Conservation (phyloP, 2,329 filamentous ascomycete genomes). For the Fusarium transvaalense region DNA sequence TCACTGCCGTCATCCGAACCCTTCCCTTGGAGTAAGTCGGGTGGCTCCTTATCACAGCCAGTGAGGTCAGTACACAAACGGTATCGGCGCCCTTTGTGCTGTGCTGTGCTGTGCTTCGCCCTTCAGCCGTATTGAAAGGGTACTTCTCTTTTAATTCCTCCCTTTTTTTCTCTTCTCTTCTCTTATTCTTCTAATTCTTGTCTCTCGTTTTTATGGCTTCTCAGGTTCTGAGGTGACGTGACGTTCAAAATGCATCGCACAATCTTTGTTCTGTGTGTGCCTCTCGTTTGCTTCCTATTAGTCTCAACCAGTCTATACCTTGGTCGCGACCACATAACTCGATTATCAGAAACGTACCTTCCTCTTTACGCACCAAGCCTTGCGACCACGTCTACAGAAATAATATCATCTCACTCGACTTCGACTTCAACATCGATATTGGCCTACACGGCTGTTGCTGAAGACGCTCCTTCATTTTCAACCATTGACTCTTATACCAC, state of each 20-base stretch:
- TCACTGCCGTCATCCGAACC: slow-evolving; percentile 27
- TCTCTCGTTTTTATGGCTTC: background rate
- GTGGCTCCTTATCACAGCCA: background rate
- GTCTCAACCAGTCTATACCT: slow-evolving; percentile 37
- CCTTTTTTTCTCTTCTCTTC: background rate
- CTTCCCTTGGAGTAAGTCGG: slow-evolving; percentile 18
- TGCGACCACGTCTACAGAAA: slow-evolving; percentile 6
- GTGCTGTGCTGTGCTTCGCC: slow-evolving; percentile 23
- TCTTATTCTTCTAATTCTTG: background rate
- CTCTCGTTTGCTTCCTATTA: slow-evolving; percentile 38
- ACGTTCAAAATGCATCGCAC: slow-evolving; percentile 41
- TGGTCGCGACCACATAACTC: slow-evolving; percentile 41
- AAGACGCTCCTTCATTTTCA: slow-evolving; percentile 11
- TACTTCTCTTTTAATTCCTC: slow-evolving; percentile 6
- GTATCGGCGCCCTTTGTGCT: slow-evolving; percentile 3
- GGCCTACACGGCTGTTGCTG: background rate
- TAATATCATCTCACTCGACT: background rate
- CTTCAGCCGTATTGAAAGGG: slow-evolving; percentile 20
- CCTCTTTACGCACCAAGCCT: slow-evolving; percentile 21
- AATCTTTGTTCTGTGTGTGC: slow-evolving; percentile 35
- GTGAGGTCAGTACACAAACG: background rate
- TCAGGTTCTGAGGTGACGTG: slow-evolving; percentile 1
- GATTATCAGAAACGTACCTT: slow-evolving; percentile 34
- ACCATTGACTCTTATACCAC: slow-evolving; percentile 10
- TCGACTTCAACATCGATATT: background rate